Conservation (phyloP, 2,329 filamentous ascomycete species). For the Fusarium sp. region DNA sequence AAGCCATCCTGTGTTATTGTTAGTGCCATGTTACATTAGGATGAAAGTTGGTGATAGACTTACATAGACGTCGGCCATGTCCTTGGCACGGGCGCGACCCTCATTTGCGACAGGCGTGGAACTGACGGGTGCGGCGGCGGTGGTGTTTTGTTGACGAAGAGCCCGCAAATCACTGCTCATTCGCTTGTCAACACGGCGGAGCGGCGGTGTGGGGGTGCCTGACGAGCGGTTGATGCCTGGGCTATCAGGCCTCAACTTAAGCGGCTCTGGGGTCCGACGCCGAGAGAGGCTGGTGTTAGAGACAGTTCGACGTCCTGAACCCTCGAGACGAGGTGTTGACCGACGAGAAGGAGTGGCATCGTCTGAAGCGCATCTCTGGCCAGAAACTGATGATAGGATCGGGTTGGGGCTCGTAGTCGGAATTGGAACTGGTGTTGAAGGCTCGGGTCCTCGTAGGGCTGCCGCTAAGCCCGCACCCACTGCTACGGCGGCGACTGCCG, state of each 20-base stretch:
- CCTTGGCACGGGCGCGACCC: constrained; percentile 82
- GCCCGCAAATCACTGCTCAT: constrained; percentile 76
- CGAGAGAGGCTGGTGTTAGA: constrained; percentile 65
- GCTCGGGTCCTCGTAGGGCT: constrained; percentile 19
- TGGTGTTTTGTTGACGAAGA: constrained; percentile 50
- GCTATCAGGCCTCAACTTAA: constrained; percentile 68
- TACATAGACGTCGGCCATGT: constrained; percentile 95
- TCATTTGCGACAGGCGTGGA: constrained; percentile 81
- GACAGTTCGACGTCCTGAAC: constrained; percentile 51
- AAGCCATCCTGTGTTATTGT: constrained; percentile 77
- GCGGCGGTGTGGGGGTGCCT: constrained; percentile 67
- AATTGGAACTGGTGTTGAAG: constrained; percentile 22
- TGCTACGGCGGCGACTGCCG: constrained; percentile 17
- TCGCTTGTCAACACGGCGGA: constrained; percentile 73
- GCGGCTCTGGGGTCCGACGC: constrained; percentile 61
- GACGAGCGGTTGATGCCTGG: constrained; percentile 56
- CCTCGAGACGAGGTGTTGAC: constrained; percentile 36
- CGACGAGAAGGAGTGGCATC: constrained; percentile 31
- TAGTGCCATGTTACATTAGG: constrained; percentile 18
- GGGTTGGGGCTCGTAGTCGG: constrained; percentile 17
- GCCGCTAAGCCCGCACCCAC: constrained; percentile 29
- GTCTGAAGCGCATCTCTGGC: constrained; percentile 51
- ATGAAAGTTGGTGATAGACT: constrained; percentile 56
- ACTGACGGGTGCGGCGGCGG: constrained; percentile 37
- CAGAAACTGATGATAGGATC: constrained; percentile 3